phyloP scores from a whole-genome alignment of 2,329 filamentous ascomycete species.

The Colletotrichum kahawae region DNA sequence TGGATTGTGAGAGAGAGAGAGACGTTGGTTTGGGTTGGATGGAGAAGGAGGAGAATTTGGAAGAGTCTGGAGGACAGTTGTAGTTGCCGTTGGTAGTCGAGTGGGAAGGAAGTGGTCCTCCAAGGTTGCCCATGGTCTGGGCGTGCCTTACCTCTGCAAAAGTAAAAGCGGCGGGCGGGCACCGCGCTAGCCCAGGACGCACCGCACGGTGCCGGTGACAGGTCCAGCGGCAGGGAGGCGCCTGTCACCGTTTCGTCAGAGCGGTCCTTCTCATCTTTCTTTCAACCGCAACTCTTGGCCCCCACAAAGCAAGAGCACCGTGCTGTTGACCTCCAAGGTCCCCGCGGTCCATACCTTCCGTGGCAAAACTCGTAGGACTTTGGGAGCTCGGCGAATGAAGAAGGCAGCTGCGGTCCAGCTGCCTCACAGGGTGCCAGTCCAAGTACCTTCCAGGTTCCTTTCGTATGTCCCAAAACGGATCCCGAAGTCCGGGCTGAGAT shows the following conservation, averaged over 20 bases:
- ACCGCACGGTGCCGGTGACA: background rate
- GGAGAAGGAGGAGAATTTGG: background rate
- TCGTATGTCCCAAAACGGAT: background rate
- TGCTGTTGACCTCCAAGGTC: background rate
- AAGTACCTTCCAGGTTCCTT: background rate
- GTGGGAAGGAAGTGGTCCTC: background rate
- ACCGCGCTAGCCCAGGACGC: background rate
- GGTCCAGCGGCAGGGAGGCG: background rate
- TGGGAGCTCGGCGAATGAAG: background rate
- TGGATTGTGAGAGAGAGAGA: background rate
- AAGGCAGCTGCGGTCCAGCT: background rate
- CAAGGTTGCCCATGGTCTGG: background rate
- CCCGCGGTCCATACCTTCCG: background rate
- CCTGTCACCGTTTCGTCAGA: background rate
- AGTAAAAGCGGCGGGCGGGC: background rate
- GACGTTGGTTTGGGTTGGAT: background rate
- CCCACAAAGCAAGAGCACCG: background rate
- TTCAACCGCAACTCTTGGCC: background rate
- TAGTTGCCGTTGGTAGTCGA: background rate
- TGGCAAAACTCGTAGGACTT: background rate
- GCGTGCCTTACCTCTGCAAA: background rate
- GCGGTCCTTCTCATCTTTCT: background rate
- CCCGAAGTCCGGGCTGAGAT: background rate
- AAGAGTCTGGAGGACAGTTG: background rate
- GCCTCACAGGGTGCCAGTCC: background rate